Evolutionary conservation across 495 filamentous ascomycete species (phyloP), one percentile per base, ranked within the genome.

Genomic region (Penicillium roqueforti): DNA sequence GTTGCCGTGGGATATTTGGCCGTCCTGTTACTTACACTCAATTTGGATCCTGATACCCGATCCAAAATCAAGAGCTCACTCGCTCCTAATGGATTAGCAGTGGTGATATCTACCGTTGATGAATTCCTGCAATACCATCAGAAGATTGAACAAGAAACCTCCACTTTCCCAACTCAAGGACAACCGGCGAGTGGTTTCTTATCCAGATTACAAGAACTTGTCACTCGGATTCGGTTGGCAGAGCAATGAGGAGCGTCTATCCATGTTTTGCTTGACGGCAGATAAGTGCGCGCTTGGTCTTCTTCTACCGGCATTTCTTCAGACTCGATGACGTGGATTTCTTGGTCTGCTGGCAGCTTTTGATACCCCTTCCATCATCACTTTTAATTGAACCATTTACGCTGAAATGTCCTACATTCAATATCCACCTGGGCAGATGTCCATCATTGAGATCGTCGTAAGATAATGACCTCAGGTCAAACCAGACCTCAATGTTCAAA

Each of bases 1-100:
- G 91, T 99, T 26, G 87, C 89, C 3, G 84, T 92, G 53, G 95
- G 95, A 25, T 99, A 96, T 61, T 77, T 99, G 38, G 84, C 92
- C 1, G 83, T 97, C 4, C 75, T 97, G 3, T 74, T 99, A 10
- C 86, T 89, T 25, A 89, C 87, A 45, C 76, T 97, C 14, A 91
- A 87, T 63, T 73, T 92, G 18, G 72, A 83, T 46, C 43, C 62
- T 11, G 72, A 75, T 26, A 80, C 83, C 11, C 68, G 79, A 31
- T 63, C 68, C 23, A 66, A 74, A 19, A 75, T 92, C 25, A 71
- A 71, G 20, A 50, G 56, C 6, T 75, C 69, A 25, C 74, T 89
- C 40, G 80, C 80, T 2, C 79, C 82, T 6, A 78, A 78, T 39
- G 85, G 74, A 11, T 70, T 96, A 3, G 66, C 75, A 13, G 69